A percentile compares a stretch with the other conserved stretches of the same genome.
Conservation (phyloP, 108 stramenopile genomes). For the Poteriospumella lacustris region DNA sequence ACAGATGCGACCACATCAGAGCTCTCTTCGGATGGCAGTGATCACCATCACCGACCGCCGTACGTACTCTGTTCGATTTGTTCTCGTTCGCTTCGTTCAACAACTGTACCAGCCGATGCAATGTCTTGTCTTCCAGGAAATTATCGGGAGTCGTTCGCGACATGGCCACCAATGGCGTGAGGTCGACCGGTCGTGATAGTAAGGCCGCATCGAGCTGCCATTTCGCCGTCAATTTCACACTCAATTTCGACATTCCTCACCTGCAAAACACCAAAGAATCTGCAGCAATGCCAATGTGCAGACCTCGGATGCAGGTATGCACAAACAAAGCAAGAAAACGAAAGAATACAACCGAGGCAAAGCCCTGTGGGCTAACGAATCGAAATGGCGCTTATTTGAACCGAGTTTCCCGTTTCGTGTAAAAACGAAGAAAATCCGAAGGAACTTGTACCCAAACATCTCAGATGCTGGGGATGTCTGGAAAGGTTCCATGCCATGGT, state of each 20-base stretch:
- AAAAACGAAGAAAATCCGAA: too few relatives aligned
- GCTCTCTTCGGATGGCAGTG: neutral
- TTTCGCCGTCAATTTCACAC: constrained; percentile 26
- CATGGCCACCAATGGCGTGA: constrained; percentile 49
- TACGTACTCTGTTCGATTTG: constrained; percentile 13
- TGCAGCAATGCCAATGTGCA: neutral
- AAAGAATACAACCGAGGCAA: too few relatives aligned
- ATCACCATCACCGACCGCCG: neutral
- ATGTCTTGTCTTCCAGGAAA: constrained; percentile 48
- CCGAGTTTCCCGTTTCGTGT: too few relatives aligned
- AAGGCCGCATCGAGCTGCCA: constrained; percentile 45
- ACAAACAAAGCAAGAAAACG: neutral
- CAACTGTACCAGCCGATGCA: constrained; percentile 51
- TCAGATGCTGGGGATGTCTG: too few relatives aligned
- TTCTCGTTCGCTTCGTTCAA: constrained; percentile 39
- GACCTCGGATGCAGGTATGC: neutral
- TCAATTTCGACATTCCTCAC: neutral
- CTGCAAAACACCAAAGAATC: neutral
- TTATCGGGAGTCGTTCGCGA: constrained; percentile 38
- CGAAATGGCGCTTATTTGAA: too few relatives aligned
- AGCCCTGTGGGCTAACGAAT: too few relatives aligned
- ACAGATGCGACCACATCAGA: neutral
- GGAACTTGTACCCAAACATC: too few relatives aligned
- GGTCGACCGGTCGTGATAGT: constrained; percentile 52
- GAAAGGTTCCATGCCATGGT: too few relatives aligned